Evolutionary conservation across 805 yeast genomes (phyloP), one percentile per base, ranked within the genome.

Genomic region (Jamesozyma gamospora): DNA sequence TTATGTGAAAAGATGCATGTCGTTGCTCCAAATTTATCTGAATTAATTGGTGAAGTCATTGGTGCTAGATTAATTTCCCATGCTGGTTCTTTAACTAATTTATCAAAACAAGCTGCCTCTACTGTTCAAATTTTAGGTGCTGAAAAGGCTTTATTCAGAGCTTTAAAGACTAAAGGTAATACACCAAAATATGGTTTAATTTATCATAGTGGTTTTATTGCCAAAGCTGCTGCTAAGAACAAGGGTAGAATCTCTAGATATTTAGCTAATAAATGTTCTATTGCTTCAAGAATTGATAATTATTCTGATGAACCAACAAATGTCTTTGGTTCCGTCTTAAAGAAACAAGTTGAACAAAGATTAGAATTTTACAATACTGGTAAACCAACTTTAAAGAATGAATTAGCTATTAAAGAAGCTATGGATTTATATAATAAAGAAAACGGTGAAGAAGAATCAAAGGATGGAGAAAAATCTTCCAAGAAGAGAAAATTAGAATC

Each of bases 181-280:
- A 87, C 96, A 52, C 96, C 96, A 52, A 87, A 87, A 65, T 87
- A 87, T 65, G 96, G 96, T 59, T 76, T 87, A 62, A 85, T 87
- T 57, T 87, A 88, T 73, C 95, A 88, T 70, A 84, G 96, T 34
- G 82, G 94, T 26, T 86, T 86, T 66, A 86, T 87, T 56, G 95
- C 95, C 54, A 82, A 77, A 66, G 98, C 98, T 44, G 72, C 87
- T 47, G 80, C 94, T 50, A 92, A 92, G 73, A 92, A 92, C 74
- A 92, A 92, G 79, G 98, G 98, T 67, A 82, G 97, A 75, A 92
- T 92, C 53, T 90, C 98, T 36, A 82, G 98, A 71, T 92, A 88
- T 70, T 73, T 92, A 67, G 98, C 98, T 51, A 92, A 92, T 82
- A 92, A 92, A 70, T 90, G 97, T 77, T 82, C 98, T 32, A 90